Base-by-base conservation (phyloP, 768 basidiomycete genomes). In the Boletales sp. region DNA sequence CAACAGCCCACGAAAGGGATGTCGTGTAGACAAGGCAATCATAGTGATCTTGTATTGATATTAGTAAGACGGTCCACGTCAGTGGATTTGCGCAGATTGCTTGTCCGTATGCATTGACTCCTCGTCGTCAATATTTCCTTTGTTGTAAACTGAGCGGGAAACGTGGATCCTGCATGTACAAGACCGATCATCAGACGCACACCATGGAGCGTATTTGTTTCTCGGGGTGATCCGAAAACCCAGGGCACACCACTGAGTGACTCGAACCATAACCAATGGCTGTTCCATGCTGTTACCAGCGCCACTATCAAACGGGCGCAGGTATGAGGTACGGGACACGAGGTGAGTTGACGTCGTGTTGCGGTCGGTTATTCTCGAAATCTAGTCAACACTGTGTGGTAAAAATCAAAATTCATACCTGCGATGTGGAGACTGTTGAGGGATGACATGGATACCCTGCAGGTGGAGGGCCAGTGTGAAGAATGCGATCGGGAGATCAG, bases 291-390 rank as follows among this genome's bases (percentile, higher is more conserved):
- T 48, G 54, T 50, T 33, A 39, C 49, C 44, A 41, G 37, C 53
- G 50, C 51, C 57, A 62, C 53, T 10, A 55, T 62, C 53, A 54
- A 31, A 28, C n/a, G 21, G 10, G 32, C 36, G 19, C 34, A 32
- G 37, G 40, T 40, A 37, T 17, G 49, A 18, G 34, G 31, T 17
- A 34, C 17, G 7, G 5, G 10, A 44, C 50, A 53, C 30, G 47
- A 38, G 48, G 49, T 34, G 5, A n/a, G 34, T 18, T 17, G 25
- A 36, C 41, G 18, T 19, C 19, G 9, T 51, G 41, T 35, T 41
- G 48, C 17, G 19, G 41, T 46, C 47, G 17, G 43, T 15, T 34
- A 13, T 34, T 34, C 11, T 12, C 8, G 15, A 12, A 34, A 34
- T 28, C 25, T 28, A 28, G 25, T 28, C 25, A 28, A 5, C 7